A percentile compares a stretch with the other conserved stretches of the same genome.
Conservation (phyloP, 768 basidiomycete genomes). For the Pisolithus orientalis region DNA sequence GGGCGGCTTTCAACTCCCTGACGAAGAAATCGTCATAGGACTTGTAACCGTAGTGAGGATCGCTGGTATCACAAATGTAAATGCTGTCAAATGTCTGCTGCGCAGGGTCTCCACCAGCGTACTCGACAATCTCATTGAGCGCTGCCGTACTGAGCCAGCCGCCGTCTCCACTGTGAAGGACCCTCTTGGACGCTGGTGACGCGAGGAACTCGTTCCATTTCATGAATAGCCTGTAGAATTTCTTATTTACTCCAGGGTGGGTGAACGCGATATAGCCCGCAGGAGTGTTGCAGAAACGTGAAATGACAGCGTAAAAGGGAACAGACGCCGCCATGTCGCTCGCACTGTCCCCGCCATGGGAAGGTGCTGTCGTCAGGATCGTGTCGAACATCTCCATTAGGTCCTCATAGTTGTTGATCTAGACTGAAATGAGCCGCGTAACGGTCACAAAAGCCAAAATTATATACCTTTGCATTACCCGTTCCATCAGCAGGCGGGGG, state of each 20-base stretch:
- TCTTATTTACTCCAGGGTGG: constrained; percentile 38
- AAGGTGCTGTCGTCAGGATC: background rate
- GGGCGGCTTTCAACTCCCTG: too few species aligned
- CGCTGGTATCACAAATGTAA: too few species aligned
- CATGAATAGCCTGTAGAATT: constrained; percentile 43
- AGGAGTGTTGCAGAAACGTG: background rate
- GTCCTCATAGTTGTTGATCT: constrained; percentile 5
- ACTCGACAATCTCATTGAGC: too few species aligned
- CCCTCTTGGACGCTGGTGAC: too few species aligned
- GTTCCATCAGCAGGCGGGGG: background rate
- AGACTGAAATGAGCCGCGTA: too few species aligned
- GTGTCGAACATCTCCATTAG: background rate
- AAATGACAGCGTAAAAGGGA: background rate
- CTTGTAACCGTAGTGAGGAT: too few species aligned
- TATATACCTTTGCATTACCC: background rate
- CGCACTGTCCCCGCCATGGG: background rate
- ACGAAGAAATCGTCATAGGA: too few species aligned
- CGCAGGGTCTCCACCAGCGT: too few species aligned
- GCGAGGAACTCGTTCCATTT: constrained; percentile 2
- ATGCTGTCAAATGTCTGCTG: too few species aligned
- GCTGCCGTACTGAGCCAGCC: too few species aligned
- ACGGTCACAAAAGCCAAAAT: background rate
- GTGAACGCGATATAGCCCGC: constrained; percentile 24
- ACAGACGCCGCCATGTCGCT: background rate
- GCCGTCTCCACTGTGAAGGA: too few species aligned